A percentile compares a stretch with the other conserved stretches of the same genome.
phyloP scores from a whole-genome alignment of 2,329 filamentous ascomycete species.

The Aspergillus thermomutatus region DNA sequence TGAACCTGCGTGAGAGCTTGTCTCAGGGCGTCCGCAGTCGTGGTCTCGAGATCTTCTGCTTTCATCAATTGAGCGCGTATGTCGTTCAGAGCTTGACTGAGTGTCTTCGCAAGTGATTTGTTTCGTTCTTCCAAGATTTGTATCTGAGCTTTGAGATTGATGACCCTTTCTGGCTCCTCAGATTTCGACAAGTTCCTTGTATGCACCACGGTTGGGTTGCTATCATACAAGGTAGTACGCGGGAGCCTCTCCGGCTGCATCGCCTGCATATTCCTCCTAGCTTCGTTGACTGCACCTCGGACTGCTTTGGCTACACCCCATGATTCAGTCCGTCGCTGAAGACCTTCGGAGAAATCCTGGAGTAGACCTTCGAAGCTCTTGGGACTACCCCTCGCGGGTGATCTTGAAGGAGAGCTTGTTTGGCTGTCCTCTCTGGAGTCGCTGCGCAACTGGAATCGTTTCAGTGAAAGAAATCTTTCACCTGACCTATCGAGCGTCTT shows the following conservation, averaged over 20 bases:
- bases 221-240: conserved; percentile 21
- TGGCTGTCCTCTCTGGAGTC: conserved; percentile 29
- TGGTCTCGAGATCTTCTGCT: conserved; percentile 20
- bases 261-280: conserved; percentile 45
- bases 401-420: conserved; percentile 32
- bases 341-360: conserved; percentile 47
- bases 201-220: conserved; percentile 10
- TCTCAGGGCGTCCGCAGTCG: conserved; percentile 30
- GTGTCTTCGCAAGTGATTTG: conserved; percentile 37
- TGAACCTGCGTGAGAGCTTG: conserved; percentile 40
- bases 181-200: conserved; percentile 10
- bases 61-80: conserved; percentile 35
- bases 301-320: conserved; percentile 50
- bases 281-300: conserved; percentile 46
- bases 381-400: conserved; percentile 36
- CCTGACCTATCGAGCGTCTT: conserved; percentile 22
- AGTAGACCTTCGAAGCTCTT: conserved; percentile 46
- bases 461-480: conserved; percentile 13
- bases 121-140: conserved; percentile 39
- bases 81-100: conserved; percentile 41
- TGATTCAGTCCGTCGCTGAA: conserved; percentile 47
- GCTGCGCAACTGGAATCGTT: conserved; percentile 24
- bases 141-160: conserved; percentile 31
- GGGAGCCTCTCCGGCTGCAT: conserved; percentile 39
- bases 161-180: conserved; percentile 14